These are phyloP conservation scores for Aspergillus baeticus DNA, from an alignment of 495 filamentous ascomycete species.

Conservation along the genomic window DNA sequence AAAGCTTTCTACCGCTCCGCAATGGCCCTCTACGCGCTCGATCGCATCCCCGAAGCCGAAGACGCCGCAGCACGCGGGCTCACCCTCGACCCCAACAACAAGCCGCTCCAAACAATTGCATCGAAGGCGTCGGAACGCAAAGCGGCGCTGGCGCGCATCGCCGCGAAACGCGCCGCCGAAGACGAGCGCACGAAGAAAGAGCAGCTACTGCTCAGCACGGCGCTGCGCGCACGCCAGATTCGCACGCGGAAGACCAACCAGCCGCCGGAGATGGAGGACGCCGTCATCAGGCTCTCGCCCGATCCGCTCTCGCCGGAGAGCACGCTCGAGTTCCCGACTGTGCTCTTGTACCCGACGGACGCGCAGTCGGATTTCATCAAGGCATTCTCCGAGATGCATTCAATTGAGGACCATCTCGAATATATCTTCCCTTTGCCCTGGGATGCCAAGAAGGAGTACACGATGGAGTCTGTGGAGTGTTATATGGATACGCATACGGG, in stretches of 20 bases:
- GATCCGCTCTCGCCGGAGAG: constrained; percentile 72
- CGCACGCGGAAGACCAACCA: constrained; percentile 60
- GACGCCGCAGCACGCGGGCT: constrained; percentile 73
- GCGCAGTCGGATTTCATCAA: constrained; percentile 88
- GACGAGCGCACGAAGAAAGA: constrained; percentile 55
- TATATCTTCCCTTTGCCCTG: constrained; percentile 85
- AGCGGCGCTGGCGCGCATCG: constrained; percentile 33
- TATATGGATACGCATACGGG: constrained; percentile 82
- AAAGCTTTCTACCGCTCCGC: constrained; percentile 89
- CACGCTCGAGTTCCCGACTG: constrained; percentile 68
- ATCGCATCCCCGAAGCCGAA: constrained; percentile 69
- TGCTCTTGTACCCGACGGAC: constrained; percentile 81
- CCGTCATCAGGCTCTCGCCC: constrained; percentile 61
- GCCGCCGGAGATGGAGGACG: constrained; percentile 84
- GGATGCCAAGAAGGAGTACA: constrained; percentile 72
- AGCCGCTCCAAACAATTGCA: constrained; percentile 53
- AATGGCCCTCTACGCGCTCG: constrained; percentile 69
- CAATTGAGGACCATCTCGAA: constrained; percentile 67
- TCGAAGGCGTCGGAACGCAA: constrained; percentile 54
- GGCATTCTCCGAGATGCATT: constrained; percentile 68
- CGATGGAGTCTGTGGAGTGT: constrained; percentile 66
- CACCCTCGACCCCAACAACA: constrained; percentile 59
- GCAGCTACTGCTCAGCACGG: constrained; percentile 59
- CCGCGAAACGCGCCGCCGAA: constrained; percentile 44
- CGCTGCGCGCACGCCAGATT: constrained; percentile 75